A percentile compares a stretch with the other conserved stretches of the same genome.
Conservation (phyloP, 352 stramenopile species). For the Saprolegnia parasitica region DNA sequence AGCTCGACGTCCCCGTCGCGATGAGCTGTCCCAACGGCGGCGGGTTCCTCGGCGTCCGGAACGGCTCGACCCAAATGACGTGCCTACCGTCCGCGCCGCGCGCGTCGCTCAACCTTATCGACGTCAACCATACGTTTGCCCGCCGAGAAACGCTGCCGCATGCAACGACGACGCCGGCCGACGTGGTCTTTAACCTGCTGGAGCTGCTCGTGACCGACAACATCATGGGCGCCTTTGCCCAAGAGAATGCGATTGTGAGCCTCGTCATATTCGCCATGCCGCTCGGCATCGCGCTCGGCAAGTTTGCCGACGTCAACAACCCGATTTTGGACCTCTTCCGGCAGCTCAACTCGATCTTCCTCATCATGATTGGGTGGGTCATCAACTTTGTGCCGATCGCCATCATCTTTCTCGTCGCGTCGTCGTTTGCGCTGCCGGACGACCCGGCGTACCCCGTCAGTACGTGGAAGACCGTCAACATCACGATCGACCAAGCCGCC, state of each 20-base stretch:
- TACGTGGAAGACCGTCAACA: background rate
- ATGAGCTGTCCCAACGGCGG: background rate
- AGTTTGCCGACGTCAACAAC: constrained; percentile 48
- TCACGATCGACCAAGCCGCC: background rate
- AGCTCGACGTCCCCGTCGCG: background rate
- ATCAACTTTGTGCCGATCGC: constrained; percentile 68
- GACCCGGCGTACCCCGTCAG: background rate
- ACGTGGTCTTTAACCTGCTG: constrained; percentile 62
- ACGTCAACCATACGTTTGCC: constrained; percentile 54
- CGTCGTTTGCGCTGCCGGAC: constrained; percentile 37
- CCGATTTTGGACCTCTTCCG: constrained; percentile 72
- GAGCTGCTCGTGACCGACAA: constrained; percentile 62
- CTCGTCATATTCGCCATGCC: constrained; percentile 70
- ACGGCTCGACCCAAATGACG: background rate
- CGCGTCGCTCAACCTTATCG: constrained; percentile 39
- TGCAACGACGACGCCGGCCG: constrained; percentile 38
- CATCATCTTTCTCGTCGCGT: constrained; percentile 62
- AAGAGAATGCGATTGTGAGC: constrained; percentile 51
- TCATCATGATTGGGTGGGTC: constrained; percentile 69
- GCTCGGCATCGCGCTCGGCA: constrained; percentile 54
- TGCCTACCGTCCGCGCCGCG: background rate
- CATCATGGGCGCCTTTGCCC: constrained; percentile 64
- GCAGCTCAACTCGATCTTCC: constrained; percentile 71
- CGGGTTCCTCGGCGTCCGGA: background rate
- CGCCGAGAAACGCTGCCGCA: constrained; percentile 32